Base-by-base conservation (phyloP, 345 rosid genomes). In the Hibiscus syriacus region DNA sequence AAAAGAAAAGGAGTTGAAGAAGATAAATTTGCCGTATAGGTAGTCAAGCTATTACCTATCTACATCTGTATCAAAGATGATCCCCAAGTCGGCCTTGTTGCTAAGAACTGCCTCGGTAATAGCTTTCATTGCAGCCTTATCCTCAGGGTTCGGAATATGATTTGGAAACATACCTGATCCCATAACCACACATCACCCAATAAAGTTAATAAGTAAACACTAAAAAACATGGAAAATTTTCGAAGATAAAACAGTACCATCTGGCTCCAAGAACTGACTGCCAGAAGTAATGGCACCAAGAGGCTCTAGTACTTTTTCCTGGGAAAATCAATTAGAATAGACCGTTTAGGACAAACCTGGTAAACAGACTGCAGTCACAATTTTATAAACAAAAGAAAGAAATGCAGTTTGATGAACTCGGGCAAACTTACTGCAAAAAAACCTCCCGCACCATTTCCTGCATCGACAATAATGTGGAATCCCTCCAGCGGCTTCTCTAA, bases 381-480 rank as follows among this genome's bases (percentile, higher is more conserved):
- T 23, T 22, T 22, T 23, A 53, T 53, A 16, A 23, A 53, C 10
- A 22, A 53, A 53, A 10, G 6, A 23, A 53, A 53, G 30, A 10
- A 10, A 3, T 23, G 56, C 29, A 53, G 56, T 53, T 49, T 11
- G 30, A 23, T 53, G 14, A 25, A 53, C 30, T 52, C 55, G 3
- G 26, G 55, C 26, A 20, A 72, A 80, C 99, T 89, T 79, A 92
- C 98, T 6, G 97, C 90, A 65, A 95, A 95, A 81, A 90, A 95
- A 26, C 98, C 99, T 76, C 98, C 98, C 30, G 98, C 96, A 73
- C 99, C 99, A 82, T 95, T 92, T 80, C 99, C 99, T 27, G 98
- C 99, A 82, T 95, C 99, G 69, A 95, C 99, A 79, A 95, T 81
- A 34, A 92, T 81, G 71, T 92, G 99, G 82, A 94, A 94, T 58